phyloP scores from a whole-genome alignment of 2,329 filamentous ascomycete species.

The Aspergillus intermedius region DNA sequence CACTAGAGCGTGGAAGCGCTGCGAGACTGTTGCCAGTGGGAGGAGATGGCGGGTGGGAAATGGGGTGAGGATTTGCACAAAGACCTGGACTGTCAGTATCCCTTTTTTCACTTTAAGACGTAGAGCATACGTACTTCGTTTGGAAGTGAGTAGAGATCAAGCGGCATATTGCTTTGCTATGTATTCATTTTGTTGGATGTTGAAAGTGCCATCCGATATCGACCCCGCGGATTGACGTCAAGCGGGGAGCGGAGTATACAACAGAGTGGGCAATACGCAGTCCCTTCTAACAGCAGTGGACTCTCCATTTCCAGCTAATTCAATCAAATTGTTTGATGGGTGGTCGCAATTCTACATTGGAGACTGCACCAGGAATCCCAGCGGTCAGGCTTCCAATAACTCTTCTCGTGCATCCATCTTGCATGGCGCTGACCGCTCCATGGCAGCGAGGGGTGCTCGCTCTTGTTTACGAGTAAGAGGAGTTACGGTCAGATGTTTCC shows the following conservation, averaged over 20 bases:
- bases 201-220: neutral
- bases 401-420: too few relatives aligned
- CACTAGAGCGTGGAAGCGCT: slow-evolving; percentile 57
- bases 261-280: neutral
- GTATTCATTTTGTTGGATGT: neutral
- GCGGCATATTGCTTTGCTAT: neutral
- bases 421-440: too few relatives aligned
- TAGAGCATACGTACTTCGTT: slow-evolving; percentile 25
- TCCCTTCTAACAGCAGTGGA: too few relatives aligned
- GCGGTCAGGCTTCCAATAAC: too few relatives aligned
- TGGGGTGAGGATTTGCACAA: slow-evolving; percentile 45
- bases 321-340: too few relatives aligned
- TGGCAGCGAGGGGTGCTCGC: too few relatives aligned
- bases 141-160: slow-evolving; percentile 22
- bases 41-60: slow-evolving; percentile 51
- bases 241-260: neutral
- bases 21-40: slow-evolving; percentile 52
- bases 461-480: too few relatives aligned
- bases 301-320: too few relatives aligned
- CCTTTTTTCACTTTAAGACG: neutral
- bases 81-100: slow-evolving; percentile 35
- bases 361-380: too few relatives aligned
- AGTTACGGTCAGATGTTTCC: too few relatives aligned
- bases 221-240: neutral
- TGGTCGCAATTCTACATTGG: too few relatives aligned